Percentiles rank a stretch among this genome's conserved stretches.
phyloP scores from a whole-genome alignment of 2,329 filamentous ascomycete genomes.

The Epichloe glyceriae region DNA sequence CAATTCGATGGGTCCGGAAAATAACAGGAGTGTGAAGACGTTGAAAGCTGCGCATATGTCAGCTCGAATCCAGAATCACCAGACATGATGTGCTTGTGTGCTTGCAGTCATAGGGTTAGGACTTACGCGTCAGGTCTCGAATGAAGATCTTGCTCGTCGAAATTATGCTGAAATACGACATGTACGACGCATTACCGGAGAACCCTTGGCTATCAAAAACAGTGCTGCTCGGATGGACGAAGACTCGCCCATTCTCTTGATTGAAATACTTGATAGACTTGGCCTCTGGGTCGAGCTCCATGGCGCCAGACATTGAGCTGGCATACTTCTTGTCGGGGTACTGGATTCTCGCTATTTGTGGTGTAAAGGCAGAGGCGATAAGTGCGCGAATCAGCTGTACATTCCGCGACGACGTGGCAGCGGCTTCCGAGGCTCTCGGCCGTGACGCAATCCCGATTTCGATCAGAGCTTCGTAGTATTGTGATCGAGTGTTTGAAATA shows the following conservation, averaged over 20 bases:
- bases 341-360: constrained; percentile 82
- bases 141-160: constrained; percentile 87
- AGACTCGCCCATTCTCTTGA: constrained; percentile 73
- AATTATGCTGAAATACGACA: constrained; percentile 88
- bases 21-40: constrained; percentile 75
- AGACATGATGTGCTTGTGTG: not conserved
- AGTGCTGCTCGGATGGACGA: constrained; percentile 81
- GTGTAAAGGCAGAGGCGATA: constrained; percentile 61
- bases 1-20: constrained; percentile 71
- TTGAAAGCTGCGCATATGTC: constrained; percentile 54
- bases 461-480: constrained; percentile 74
- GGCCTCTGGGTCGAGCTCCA: constrained; percentile 87
- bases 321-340: constrained; percentile 95
- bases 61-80: not conserved
- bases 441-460: constrained; percentile 67
- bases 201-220: constrained; percentile 76
- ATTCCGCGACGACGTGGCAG: constrained; percentile 19
- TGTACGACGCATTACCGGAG: constrained; percentile 58
- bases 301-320: constrained; percentile 71
- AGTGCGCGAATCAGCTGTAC: constrained; percentile 51
- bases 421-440: constrained; percentile 18
- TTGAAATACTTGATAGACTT: constrained; percentile 87
- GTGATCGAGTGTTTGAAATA: constrained; percentile 72
- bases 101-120: not conserved
- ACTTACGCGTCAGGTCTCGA: constrained; percentile 74